These are phyloP conservation scores for Phytophthora brassicae DNA, from an alignment of 352 stramenopile genomes.

Conservation along the genomic window DNA sequence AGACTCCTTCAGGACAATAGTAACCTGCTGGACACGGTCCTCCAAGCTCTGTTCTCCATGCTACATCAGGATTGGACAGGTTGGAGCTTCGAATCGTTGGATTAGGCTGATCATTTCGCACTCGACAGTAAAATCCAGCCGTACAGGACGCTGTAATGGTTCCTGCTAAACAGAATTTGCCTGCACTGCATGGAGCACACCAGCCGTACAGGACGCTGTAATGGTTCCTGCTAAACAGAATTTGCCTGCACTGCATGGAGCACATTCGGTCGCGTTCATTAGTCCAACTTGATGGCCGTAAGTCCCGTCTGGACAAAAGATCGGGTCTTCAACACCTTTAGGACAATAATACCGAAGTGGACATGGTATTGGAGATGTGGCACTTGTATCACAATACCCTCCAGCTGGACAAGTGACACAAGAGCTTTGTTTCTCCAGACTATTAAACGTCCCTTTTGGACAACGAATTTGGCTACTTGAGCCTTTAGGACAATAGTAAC, in stretches of 20 bases:
- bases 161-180: slow-evolving; percentile 80
- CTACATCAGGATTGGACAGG: background rate
- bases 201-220: slow-evolving; percentile 74
- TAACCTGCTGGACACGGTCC: slow-evolving; percentile 74
- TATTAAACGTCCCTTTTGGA: slow-evolving; percentile 72
- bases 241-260: slow-evolving; percentile 63
- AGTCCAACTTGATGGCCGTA: slow-evolving; percentile 65
- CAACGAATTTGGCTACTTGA: slow-evolving; percentile 57
- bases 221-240: slow-evolving; percentile 79
- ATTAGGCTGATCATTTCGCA: slow-evolving; percentile 62
- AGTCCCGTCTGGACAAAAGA: slow-evolving; percentile 78
- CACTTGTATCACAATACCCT: slow-evolving; percentile 70
- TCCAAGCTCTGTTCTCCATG: slow-evolving; percentile 51
- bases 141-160: slow-evolving; percentile 72
- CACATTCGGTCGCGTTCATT: slow-evolving; percentile 50
- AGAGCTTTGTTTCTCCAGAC: slow-evolving; percentile 38
- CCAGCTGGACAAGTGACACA: slow-evolving; percentile 63
- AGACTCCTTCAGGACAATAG: slow-evolving; percentile 72
- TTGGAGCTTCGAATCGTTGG: slow-evolving; percentile 17
- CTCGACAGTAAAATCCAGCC: slow-evolving; percentile 84
- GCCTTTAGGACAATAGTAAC: slow-evolving; percentile 69
- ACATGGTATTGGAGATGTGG: slow-evolving; percentile 50
- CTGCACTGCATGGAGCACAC: slow-evolving; percentile 66
- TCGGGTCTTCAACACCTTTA: slow-evolving; percentile 38
- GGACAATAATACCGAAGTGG: slow-evolving; percentile 76